phyloP scores from a whole-genome alignment of 2,329 filamentous ascomycete genomes.

The Pyrenochaeta sp. region DNA sequence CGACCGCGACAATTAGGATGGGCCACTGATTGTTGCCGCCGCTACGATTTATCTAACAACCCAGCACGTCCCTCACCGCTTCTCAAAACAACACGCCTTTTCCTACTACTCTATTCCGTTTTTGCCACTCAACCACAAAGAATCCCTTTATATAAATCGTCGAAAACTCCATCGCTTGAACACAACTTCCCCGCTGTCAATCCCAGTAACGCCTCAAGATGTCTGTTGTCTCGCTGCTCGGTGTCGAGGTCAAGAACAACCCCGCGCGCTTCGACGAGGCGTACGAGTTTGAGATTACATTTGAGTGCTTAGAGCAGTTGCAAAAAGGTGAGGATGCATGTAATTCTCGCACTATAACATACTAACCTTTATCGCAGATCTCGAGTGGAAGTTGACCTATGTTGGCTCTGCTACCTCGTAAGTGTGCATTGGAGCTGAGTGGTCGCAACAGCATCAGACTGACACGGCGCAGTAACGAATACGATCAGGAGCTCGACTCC shows the following conservation, averaged over 20 bases:
- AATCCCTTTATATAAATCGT: background rate
- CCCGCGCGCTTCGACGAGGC: conserved; percentile 91
- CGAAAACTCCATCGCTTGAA: background rate
- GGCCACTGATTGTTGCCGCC: conserved; percentile 27
- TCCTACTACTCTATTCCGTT: conserved; percentile 7
- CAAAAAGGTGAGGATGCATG: conserved; percentile 76
- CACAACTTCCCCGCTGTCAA: conserved; percentile 1
- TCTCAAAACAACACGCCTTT: conserved; percentile 27
- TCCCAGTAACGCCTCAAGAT: conserved; percentile 61
- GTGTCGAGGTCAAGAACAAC: conserved; percentile 97
- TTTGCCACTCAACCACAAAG: background rate
- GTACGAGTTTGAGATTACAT: conserved; percentile 98
- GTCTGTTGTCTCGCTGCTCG: conserved; percentile 96
- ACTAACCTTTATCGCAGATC: conserved; percentile 66
- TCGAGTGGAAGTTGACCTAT: conserved; percentile 99
- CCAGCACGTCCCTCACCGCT: conserved; percentile 30
- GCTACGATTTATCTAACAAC: conserved; percentile 23
- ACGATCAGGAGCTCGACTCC: conserved; percentile 97
- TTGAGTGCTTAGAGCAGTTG: conserved; percentile 93
- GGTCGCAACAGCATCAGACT: conserved; percentile 13
- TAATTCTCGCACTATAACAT: background rate
- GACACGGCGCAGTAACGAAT: conserved; percentile 74
- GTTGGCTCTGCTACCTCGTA: conserved; percentile 98
- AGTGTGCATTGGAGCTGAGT: conserved; percentile 50
- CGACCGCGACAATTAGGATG: conserved; percentile 5